These are phyloP conservation scores for Quercus rubra DNA, from an alignment of 306 rosid species.

Conservation along the genomic window DNA sequence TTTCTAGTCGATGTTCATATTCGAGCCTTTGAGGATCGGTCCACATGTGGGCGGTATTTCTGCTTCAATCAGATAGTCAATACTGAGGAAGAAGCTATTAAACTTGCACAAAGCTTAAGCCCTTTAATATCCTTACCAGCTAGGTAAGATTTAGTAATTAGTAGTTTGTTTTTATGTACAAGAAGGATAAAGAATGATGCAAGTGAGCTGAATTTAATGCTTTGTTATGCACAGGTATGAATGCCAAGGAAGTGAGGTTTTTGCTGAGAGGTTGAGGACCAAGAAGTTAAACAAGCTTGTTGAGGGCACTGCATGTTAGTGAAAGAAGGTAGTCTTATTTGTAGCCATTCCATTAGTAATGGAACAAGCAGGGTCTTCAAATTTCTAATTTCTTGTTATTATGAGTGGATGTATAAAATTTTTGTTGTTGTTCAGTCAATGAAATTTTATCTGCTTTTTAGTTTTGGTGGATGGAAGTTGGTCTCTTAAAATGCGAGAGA, in stretches of 20 bases:
- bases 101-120: conserved; percentile 36
- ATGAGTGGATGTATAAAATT: background rate
- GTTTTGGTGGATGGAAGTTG: background rate
- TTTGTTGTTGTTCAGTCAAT: background rate
- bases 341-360: background rate
- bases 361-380: background rate
- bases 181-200: background rate
- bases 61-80: conserved; percentile 35
- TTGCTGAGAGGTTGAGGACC: conserved; percentile 28
- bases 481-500: background rate
- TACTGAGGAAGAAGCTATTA: conserved; percentile 34
- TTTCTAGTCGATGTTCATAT: conserved; percentile 34
- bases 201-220: background rate
- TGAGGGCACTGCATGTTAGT: conserved; percentile 11
- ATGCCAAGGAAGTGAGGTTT: conserved; percentile 28
- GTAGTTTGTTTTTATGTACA: background rate
- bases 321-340: background rate
- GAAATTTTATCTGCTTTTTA: background rate
- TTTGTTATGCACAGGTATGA: conserved; percentile 24
- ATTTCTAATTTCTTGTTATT: background rate
- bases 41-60: conserved; percentile 44
- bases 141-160: conserved; percentile 12
- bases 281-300: conserved; percentile 26
- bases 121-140: conserved; percentile 45
- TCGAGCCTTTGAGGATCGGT: conserved; percentile 40